These are phyloP conservation scores for Irpex sp. DNA, from an alignment of 1,284 basidiomycete genomes.

Conservation along the genomic window DNA sequence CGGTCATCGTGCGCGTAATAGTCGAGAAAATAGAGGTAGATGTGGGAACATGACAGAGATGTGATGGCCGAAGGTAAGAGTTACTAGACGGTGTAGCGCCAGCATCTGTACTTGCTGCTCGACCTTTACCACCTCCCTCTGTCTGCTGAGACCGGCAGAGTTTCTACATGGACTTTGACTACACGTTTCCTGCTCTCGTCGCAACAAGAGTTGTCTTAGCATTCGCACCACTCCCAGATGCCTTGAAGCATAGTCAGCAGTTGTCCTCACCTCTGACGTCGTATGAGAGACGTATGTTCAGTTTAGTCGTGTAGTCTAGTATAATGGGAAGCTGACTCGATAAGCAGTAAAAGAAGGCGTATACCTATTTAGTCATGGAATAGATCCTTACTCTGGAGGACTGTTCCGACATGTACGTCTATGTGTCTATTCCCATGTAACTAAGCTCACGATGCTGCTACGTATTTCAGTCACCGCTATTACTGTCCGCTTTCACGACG, in stretches of 20 bases:
- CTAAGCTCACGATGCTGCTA: constrained; percentile 13
- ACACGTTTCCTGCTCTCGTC: constrained; percentile 35
- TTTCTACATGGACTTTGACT: constrained; percentile 22
- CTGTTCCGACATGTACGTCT: constrained; percentile 78
- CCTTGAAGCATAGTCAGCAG: constrained; percentile 64
- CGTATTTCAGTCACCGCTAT: constrained; percentile 67
- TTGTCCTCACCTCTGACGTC: constrained; percentile 82
- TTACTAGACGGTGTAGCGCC: background rate
- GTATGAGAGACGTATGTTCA: constrained; percentile 47
- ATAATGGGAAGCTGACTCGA: background rate
- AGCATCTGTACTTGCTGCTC: background rate
- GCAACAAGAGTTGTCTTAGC: constrained; percentile 47
- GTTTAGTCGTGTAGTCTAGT: background rate
- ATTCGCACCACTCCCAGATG: constrained; percentile 40
- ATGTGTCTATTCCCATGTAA: background rate
- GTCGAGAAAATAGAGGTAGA: background rate
- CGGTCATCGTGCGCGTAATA: background rate
- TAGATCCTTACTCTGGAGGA: constrained; percentile 85
- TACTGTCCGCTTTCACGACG: constrained; percentile 75
- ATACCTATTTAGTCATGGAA: constrained; percentile 66
- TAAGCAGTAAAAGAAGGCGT: constrained; percentile 81
- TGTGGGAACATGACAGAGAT: background rate
- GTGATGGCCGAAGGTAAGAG: background rate
- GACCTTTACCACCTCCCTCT: background rate
- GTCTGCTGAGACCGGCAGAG: background rate